Base-by-base conservation (phyloP, 768 basidiomycete genomes). In the Amyloporia xantha region DNA sequence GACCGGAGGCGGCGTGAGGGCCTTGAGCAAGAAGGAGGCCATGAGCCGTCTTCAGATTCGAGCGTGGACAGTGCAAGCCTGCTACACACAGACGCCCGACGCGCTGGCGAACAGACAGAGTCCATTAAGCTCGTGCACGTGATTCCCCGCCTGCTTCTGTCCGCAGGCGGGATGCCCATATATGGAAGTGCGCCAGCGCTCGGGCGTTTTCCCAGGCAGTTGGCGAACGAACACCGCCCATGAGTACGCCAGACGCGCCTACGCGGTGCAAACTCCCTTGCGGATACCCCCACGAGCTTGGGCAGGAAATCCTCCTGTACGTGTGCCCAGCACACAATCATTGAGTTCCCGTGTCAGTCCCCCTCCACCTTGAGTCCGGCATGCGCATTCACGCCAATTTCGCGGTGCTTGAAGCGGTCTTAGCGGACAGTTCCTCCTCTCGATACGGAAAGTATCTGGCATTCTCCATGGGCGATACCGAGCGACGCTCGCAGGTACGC, bases 1-100 rank as follows among this genome's bases (percentile, higher is more conserved):
- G 47, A 80, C 69, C 2, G 81, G 77, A 0, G 79, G 73, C 10
- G 86, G 86, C 2, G 57, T 54, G 43, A 58, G 44, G 47, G 30
- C 51, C 24, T 51, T 41, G 9, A 50, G 47, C 41, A 53, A 23
- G n/a, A 53, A 15, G 30, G 52, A 28, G 20, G 54, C 53, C 57
- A 58, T 58, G 41, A n/a, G n/a, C n/a, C 36, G 50, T 17, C 25
- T 47, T 21, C n/a, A 15, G 45, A 20, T 13, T n/a, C 7, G 17
- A 19, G 20, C 38, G 38, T 9, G 26, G 30, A 33, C 30, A 15
- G n/a, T n/a, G n/a, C n/a, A n/a, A 15, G 40, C 40, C 4, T 17
- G 19, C 9, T 19, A 26, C 24, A 27, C 12, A 43, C 23, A 41
- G 42, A 25, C 24, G 42, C 42, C 24, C 42, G 9, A 25, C 21